These are phyloP conservation scores for Vitis hybrid DNA, from an alignment of 177 flowering plant species.

Conservation along the genomic window DNA sequence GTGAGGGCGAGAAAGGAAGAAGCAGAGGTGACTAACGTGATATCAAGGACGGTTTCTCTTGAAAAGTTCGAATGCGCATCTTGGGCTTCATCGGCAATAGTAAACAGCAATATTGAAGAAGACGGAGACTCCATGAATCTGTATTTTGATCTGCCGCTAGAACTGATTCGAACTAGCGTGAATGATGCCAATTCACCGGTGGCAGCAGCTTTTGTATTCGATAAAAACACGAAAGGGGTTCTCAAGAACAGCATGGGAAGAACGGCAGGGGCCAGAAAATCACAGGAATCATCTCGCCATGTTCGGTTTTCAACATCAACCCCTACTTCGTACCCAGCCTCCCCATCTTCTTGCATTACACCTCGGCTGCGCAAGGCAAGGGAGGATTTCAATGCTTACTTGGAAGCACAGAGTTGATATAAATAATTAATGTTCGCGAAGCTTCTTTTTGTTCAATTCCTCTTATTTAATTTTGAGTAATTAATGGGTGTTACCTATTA, in stretches of 20 bases:
- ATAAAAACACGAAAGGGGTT: conserved; percentile 52
- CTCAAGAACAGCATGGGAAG: conserved; percentile 37
- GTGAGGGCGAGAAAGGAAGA: conserved; percentile 37
- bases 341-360: conserved; percentile 50
- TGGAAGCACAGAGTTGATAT: conserved; percentile 57
- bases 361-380: conserved; percentile 70
- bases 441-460: too few relatives aligned
- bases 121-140: conserved; percentile 27
- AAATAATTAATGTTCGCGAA: too few relatives aligned
- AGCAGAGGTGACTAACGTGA: conserved; percentile 9
- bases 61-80: conserved; percentile 92
- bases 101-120: conserved; percentile 22
- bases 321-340: conserved; percentile 32
- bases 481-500: too few relatives aligned
- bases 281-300: conserved; percentile 52
- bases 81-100: conserved; percentile 63
- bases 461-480: too few relatives aligned
- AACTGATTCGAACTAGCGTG: conserved; percentile 44
- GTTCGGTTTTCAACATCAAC: conserved; percentile 67
- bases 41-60: conserved; percentile 64
- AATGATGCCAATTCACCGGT: conserved; percentile 60
- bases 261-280: conserved; percentile 25
- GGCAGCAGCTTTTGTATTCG: conserved; percentile 65
- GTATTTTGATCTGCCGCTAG: conserved; percentile 75
- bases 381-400: conserved; percentile 72